Evolutionary conservation across 1,139 yeast genomes (phyloP).

Genomic region (Zygosaccharomyces pseudobailii): DNA sequence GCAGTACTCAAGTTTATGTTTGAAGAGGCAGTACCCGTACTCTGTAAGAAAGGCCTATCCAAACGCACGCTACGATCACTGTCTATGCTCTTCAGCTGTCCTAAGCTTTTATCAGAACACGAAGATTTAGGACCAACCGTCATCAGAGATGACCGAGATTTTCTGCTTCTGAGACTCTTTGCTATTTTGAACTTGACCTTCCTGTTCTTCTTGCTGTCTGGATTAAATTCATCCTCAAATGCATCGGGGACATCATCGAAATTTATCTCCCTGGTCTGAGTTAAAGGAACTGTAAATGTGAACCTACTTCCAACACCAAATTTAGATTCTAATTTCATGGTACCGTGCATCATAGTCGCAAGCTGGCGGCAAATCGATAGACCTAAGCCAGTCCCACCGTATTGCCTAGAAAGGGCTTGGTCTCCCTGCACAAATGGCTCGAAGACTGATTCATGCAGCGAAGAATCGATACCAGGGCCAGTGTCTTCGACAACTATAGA

Average conservation of each 20-base stretch:
- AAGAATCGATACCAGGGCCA: conserved; percentile 87
- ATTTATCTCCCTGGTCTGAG: conserved; percentile 59
- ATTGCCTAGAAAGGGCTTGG: conserved; percentile 83
- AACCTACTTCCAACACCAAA: conserved; percentile 79
- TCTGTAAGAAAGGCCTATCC: conserved; percentile 35
- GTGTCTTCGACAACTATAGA: conserved; percentile 80
- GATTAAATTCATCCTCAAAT: conserved; percentile 46
- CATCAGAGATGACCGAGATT: conserved; percentile 16
- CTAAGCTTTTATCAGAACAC: conserved; percentile 6
- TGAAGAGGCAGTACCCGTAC: conserved; percentile 39
- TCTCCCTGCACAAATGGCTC: conserved; percentile 98
- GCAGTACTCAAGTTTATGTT: conserved; percentile 20
- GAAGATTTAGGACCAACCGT: conserved; percentile 11
- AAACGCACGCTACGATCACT: conserved; percentile 23
- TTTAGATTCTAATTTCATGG: conserved; percentile 61
- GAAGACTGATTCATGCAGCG: conserved; percentile 76
- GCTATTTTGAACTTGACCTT: conserved; percentile 39
- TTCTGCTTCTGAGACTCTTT: conserved; percentile 18
- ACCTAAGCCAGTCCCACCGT: conserved; percentile 96
- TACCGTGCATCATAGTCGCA: conserved; percentile 85
- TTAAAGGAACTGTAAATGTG: conserved; percentile 71
- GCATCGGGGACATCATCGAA: conserved; percentile 33
- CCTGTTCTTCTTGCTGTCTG: conserved; percentile 38
- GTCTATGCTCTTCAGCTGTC: conserved; percentile 5
- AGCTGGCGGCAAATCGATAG: conserved; percentile 88